phyloP scores from a whole-genome alignment of 2,329 filamentous ascomycete genomes.

The Sarocladium kiliense region DNA sequence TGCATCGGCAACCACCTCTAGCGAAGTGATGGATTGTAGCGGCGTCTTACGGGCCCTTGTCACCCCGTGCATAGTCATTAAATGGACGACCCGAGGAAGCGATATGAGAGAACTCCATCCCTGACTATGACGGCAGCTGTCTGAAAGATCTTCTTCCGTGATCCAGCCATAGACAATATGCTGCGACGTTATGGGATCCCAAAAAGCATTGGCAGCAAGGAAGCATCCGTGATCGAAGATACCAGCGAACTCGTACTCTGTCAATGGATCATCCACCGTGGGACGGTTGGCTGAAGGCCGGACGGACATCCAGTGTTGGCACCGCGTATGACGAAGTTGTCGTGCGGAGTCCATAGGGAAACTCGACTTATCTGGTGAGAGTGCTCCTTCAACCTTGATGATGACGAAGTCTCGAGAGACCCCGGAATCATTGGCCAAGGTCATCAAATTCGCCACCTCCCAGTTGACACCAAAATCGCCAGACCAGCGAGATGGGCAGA shows the following conservation, averaged over 20 bases:
- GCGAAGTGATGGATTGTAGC: not conserved
- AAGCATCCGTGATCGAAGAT: slow-evolving; percentile 41
- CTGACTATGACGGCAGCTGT: not conserved
- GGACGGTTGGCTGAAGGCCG: not conserved
- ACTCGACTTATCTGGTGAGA: slow-evolving; percentile 11
- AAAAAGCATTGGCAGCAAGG: slow-evolving; percentile 45
- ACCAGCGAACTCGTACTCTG: slow-evolving; percentile 35
- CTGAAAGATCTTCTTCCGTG: slow-evolving; percentile 40
- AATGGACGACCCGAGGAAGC: not conserved
- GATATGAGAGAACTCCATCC: not conserved
- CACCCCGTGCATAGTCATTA: not conserved
- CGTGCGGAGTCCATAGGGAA: not conserved
- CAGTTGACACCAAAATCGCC: slow-evolving; percentile 46
- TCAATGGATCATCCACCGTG: slow-evolving; percentile 12
- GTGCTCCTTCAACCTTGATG: slow-evolving; percentile 38
- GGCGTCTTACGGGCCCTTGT: not conserved
- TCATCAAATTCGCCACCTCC: slow-evolving; percentile 44
- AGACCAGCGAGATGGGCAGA: slow-evolving; percentile 34
- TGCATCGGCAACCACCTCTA: not conserved
- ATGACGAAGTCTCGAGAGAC: slow-evolving; percentile 30
- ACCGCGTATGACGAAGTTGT: not conserved
- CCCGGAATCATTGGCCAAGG: slow-evolving; percentile 25
- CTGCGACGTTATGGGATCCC: slow-evolving; percentile 33
- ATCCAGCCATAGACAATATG: slow-evolving; percentile 45
- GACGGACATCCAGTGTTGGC: not conserved